Conservation (phyloP, 352 stramenopile genomes). For the Globisporangium polare region DNA sequence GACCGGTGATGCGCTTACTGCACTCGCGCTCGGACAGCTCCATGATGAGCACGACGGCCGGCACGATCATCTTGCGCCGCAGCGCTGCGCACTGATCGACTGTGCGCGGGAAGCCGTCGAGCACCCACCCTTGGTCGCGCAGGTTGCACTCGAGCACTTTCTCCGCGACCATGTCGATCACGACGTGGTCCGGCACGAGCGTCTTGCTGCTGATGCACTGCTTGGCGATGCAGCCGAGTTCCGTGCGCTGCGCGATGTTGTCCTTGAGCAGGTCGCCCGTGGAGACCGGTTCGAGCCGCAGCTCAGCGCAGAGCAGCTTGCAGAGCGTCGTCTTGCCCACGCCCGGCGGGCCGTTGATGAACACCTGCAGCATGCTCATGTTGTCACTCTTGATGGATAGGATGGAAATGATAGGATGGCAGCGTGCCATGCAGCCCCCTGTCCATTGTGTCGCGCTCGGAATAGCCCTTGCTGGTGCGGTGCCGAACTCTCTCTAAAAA, state of each 20-base stretch:
- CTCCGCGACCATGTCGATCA: conserved; percentile 74
- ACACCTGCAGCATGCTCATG: conserved; percentile 56
- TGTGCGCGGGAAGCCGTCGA: conserved; percentile 75
- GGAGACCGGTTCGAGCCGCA: conserved; percentile 54
- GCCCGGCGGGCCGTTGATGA: conserved; percentile 64
- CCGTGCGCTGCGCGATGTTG: conserved; percentile 57
- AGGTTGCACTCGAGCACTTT: conserved; percentile 38
- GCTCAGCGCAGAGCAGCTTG: conserved; percentile 52
- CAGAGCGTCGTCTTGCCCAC: conserved; percentile 66
- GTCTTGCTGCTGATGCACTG: conserved; percentile 63
- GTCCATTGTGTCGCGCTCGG: not conserved
- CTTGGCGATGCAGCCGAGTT: conserved; percentile 50
- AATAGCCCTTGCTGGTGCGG: not conserved
- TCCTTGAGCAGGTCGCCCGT: conserved; percentile 69
- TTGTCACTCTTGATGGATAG: not conserved
- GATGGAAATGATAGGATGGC: not conserved
- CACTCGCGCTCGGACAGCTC: conserved; percentile 49
- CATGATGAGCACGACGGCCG: conserved; percentile 51
- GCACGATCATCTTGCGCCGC: conserved; percentile 42
- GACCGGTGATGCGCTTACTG: conserved; percentile 40
- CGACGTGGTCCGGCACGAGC: conserved; percentile 65
- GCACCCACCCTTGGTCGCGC: conserved; percentile 46
- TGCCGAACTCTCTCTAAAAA: conserved; percentile 2
- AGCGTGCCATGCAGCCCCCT: not conserved
- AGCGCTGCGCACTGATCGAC: conserved; percentile 47